phyloP scores from a whole-genome alignment of 148 eudicot species.

The Rhododendron henanense region DNA sequence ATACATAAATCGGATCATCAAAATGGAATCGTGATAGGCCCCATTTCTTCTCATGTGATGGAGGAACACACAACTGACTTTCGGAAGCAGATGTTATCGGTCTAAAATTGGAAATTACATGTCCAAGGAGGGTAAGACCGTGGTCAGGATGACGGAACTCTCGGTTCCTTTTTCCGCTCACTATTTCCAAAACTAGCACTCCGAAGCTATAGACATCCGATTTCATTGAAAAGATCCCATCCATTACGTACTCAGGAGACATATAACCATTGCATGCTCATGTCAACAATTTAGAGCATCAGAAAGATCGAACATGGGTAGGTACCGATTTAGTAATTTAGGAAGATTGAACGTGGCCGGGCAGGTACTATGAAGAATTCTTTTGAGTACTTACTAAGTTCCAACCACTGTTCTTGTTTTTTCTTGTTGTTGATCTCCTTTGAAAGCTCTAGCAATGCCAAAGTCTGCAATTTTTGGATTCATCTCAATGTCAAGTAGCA shows the following conservation, averaged over 20 bases:
- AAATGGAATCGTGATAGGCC: not conserved
- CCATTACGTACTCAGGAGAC: too few species aligned
- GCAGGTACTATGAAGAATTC: not conserved
- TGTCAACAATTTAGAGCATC: too few species aligned
- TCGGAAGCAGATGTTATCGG: not conserved
- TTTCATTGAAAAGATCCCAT: too few species aligned
- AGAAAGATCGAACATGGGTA: not conserved
- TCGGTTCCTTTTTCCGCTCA: too few species aligned
- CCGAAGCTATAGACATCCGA: too few species aligned
- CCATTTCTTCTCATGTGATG: not conserved
- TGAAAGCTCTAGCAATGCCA: not conserved
- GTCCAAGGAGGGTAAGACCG: too few species aligned
- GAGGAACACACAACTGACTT: not conserved
- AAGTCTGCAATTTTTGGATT: not conserved
- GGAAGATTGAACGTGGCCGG: not conserved
- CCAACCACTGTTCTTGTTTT: not conserved
- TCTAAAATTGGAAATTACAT: not conserved
- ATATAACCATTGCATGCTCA: too few species aligned
- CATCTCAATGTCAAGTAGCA: not conserved
- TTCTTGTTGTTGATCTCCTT: not conserved
- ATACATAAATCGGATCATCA: not conserved
- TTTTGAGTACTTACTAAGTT: not conserved
- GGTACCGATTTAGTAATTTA: not conserved
- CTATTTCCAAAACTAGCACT: too few species aligned
- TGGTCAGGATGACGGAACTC: too few species aligned